These are phyloP conservation scores for Ceratobasidium sp. DNA, from an alignment of 1,284 basidiomycete species.

Conservation along the genomic window DNA sequence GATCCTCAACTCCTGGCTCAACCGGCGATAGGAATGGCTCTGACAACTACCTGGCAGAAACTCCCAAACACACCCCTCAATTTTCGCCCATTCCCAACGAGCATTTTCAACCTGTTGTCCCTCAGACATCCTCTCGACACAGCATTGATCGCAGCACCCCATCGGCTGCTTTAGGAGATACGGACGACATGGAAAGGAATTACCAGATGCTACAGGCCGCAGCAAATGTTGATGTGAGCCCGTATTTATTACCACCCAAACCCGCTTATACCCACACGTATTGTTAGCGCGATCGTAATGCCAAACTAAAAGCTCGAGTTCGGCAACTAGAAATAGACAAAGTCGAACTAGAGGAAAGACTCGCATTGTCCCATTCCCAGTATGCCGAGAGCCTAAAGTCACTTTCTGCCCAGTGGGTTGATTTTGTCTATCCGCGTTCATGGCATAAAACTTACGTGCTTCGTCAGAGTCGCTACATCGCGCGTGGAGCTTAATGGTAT, in stretches of 20 bases:
- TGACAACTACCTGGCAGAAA: not conserved
- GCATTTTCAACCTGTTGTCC: not conserved
- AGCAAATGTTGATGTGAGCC: conserved; percentile 6
- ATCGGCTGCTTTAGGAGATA: not conserved
- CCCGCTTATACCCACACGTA: not conserved
- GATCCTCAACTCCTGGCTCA: not conserved
- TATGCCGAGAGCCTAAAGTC: not conserved
- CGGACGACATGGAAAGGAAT: not conserved
- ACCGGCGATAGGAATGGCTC: not conserved
- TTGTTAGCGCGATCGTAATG: not conserved
- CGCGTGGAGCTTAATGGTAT: not conserved
- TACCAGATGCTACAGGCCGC: not conserved
- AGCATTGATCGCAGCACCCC: conserved; percentile 7
- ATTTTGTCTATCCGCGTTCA: no score
- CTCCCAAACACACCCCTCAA: no score
- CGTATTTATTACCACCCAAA: not conserved
- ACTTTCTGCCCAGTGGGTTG: not conserved
- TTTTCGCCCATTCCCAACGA: not conserved
- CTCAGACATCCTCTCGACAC: conserved; percentile 4
- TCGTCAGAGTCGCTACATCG: not conserved
- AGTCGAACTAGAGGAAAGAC: not conserved
- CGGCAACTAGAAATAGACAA: not conserved
- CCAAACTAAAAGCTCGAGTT: not conserved
- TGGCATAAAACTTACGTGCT: not conserved
- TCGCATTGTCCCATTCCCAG: not conserved